A percentile compares a stretch with the other conserved stretches of the same genome.
These are phyloP conservation scores for Collybia nuda DNA, from an alignment of 768 basidiomycete genomes.

Conservation along the genomic window DNA sequence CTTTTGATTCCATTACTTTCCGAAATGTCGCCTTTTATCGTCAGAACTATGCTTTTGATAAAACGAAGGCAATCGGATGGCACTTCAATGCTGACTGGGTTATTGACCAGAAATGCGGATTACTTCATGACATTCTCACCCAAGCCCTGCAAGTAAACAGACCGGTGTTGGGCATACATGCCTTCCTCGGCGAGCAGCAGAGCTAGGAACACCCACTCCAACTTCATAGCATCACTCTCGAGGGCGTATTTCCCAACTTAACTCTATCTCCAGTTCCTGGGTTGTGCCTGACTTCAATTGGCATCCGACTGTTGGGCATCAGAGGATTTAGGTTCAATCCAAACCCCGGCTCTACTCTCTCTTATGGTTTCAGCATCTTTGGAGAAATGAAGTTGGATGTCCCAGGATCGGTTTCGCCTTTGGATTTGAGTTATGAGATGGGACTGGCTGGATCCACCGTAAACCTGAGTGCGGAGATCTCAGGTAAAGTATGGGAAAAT, in stretches of 20 bases:
- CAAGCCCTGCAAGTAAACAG: not conserved
- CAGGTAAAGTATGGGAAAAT: not conserved
- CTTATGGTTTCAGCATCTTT: too few species aligned
- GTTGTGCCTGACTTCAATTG: too few species aligned
- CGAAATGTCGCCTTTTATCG: not conserved
- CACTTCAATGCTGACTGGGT: not conserved
- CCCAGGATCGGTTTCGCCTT: too few species aligned
- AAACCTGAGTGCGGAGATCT: not conserved
- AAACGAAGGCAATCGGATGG: not conserved
- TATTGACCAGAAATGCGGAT: not conserved
- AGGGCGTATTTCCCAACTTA: not conserved
- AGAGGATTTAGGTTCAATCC: too few species aligned
- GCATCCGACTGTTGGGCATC: too few species aligned
- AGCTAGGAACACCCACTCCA: not conserved
- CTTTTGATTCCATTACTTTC: not conserved
- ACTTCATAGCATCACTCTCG: not conserved
- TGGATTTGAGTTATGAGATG: not conserved
- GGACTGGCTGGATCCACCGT: not conserved
- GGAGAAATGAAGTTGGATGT: too few species aligned
- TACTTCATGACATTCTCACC: not conserved
- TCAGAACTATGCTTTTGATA: not conserved
- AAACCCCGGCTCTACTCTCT: too few species aligned
- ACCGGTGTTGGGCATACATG: not conserved
- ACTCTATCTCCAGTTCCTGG: not conserved
- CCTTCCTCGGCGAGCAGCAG: not conserved